Conservation (phyloP, 768 basidiomycete genomes). For the Suillus plorans region DNA sequence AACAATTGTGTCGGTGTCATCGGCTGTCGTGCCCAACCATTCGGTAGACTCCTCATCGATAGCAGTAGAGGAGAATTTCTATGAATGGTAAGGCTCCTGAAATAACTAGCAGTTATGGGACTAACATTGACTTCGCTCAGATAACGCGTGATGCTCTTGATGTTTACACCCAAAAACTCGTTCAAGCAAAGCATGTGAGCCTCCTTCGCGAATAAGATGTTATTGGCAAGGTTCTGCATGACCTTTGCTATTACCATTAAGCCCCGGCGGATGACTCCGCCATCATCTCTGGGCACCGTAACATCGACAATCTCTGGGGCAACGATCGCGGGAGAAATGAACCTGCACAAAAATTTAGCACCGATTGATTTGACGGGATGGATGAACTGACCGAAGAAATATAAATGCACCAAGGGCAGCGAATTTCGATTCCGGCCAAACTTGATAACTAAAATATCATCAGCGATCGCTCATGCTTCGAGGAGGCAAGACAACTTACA, state of each 20-base stretch:
- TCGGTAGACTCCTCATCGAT: conserved; percentile 65
- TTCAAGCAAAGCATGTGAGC: conserved; percentile 82
- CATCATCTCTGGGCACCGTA: conserved; percentile 65
- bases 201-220: conserved; percentile 91
- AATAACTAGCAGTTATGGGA: background rate
- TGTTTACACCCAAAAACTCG: conserved; percentile 67
- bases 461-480: conserved; percentile 9
- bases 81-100: background rate
- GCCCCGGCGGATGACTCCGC: conserved; percentile 64
- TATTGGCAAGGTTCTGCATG: conserved; percentile 92
- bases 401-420: conserved; percentile 88
- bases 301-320: conserved; percentile 84
- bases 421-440: conserved; percentile 80
- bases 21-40: conserved; percentile 74
- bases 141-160: conserved; percentile 72
- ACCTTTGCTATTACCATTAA: conserved; percentile 88
- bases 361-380: background rate
- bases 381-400: conserved; percentile 68
- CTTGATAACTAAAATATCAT: conserved; percentile 43
- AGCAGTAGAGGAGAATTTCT: conserved; percentile 45
- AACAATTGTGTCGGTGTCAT: conserved; percentile 82
- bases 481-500: conserved; percentile 49
- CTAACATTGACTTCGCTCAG: conserved; percentile 73
- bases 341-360: conserved; percentile 44
- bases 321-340: conserved; percentile 90